Conservation (phyloP, 306 rosid genomes). For the Cicer bijugum region DNA sequence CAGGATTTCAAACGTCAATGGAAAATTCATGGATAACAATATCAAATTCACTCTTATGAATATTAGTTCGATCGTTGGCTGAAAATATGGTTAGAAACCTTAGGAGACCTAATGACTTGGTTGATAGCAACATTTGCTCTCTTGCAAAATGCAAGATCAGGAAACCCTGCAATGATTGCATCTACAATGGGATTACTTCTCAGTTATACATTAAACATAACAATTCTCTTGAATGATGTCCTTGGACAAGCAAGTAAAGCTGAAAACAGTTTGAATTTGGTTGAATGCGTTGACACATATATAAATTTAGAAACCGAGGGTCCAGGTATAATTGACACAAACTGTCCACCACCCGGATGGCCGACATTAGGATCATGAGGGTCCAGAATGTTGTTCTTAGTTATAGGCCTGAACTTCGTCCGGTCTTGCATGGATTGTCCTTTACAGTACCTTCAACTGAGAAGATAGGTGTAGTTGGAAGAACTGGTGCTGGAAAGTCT, state of each 20-base stretch:
- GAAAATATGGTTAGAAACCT: conserved; percentile 65
- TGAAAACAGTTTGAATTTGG: conserved; percentile 82
- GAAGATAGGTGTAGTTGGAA: conserved; percentile 88
- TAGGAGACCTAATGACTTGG: conserved; percentile 95
- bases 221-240: conserved; percentile 70
- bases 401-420: conserved; percentile 90
- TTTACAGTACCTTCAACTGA: conserved; percentile 70
- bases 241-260: conserved; percentile 85
- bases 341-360: conserved; percentile 83
- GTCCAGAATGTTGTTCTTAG: conserved; percentile 82
- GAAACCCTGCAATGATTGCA: conserved; percentile 64
- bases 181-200: conserved; percentile 91
- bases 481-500: conserved; percentile 97
- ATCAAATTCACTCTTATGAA: conserved; percentile 72
- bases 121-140: conserved; percentile 84
- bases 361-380: conserved; percentile 80
- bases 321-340: conserved; percentile 60
- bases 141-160: conserved; percentile 67
- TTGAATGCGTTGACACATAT: conserved; percentile 82
- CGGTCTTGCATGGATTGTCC: conserved; percentile 77
- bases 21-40: conserved; percentile 83
- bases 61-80: conserved; percentile 77
- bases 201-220: conserved; percentile 79
- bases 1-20: conserved; percentile 73
- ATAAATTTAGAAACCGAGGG: conserved; percentile 77